phyloP scores from a whole-genome alignment of 257 asterid species.

The Rauvolfia tetraphylla region DNA sequence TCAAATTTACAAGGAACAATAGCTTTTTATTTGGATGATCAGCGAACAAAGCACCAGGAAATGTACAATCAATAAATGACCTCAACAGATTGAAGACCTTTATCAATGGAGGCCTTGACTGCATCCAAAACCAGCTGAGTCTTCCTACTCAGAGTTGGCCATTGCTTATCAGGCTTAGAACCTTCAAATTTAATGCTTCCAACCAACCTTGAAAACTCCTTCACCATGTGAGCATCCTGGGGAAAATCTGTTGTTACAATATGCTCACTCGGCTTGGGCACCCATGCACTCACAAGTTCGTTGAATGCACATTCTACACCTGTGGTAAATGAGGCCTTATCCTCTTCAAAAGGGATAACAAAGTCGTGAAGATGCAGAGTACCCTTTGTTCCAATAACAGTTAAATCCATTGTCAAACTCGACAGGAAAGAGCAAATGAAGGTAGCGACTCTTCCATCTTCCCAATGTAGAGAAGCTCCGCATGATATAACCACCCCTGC shows the following conservation, averaged over 20 bases:
- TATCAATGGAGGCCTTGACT: slow-evolving; percentile 55
- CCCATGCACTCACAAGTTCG: slow-evolving; percentile 30
- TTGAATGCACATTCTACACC: slow-evolving; percentile 32
- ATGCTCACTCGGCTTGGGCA: slow-evolving; percentile 31
- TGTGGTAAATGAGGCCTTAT: slow-evolving; percentile 35
- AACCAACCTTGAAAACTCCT: slow-evolving; percentile 55
- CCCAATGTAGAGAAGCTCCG: slow-evolving; percentile 40
- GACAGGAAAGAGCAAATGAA: slow-evolving; percentile 58
- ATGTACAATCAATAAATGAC: slow-evolving; percentile 13
- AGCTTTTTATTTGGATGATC: too few relatives aligned
- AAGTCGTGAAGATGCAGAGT: slow-evolving; percentile 53
- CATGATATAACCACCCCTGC: slow-evolving; percentile 36
- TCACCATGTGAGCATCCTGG: slow-evolving; percentile 67
- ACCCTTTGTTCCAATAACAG: slow-evolving; percentile 53
- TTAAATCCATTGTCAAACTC: slow-evolving; percentile 47
- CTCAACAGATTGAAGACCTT: slow-evolving; percentile 46
- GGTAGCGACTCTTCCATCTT: slow-evolving; percentile 43
- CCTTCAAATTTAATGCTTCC: slow-evolving; percentile 32
- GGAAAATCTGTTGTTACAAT: slow-evolving; percentile 49
- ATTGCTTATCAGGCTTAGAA: slow-evolving; percentile 41
- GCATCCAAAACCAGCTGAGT: slow-evolving; percentile 67
- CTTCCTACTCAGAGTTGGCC: slow-evolving; percentile 57
- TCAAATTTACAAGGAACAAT: too few relatives aligned
- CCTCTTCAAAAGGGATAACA: slow-evolving; percentile 47
- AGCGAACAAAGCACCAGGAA: too few relatives aligned